Conservation (phyloP, 805 yeast genomes). For the Cyberlindnera nakhonratchasimensis region DNA sequence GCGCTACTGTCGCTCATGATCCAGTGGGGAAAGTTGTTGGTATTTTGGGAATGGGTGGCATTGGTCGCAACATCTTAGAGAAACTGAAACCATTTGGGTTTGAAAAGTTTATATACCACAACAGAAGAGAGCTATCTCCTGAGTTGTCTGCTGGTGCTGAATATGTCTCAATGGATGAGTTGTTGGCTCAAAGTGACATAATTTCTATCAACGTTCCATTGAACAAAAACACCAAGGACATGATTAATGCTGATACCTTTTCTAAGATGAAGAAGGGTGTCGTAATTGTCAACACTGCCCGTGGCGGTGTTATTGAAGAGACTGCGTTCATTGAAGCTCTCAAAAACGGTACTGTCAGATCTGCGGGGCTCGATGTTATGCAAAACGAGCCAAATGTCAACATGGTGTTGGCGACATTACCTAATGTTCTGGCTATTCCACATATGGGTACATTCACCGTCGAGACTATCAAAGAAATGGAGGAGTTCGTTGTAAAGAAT, state of each 20-base stretch:
- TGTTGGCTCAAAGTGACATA: slow-evolving; percentile 61
- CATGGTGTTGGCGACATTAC: slow-evolving; percentile 54
- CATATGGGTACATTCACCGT: slow-evolving; percentile 83
- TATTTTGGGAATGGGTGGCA: slow-evolving; percentile 85
- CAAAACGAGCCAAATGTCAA: slow-evolving; percentile 74
- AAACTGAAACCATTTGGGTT: slow-evolving; percentile 78
- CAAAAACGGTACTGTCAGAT: slow-evolving; percentile 58
- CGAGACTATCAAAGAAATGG: slow-evolving; percentile 80
- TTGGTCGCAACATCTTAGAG: slow-evolving; percentile 76
- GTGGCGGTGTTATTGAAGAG: slow-evolving; percentile 83
- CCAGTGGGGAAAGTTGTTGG: slow-evolving; percentile 78
- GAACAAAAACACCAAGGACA: slow-evolving; percentile 66
- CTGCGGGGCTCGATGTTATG: slow-evolving; percentile 74
- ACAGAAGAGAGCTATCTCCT: slow-evolving; percentile 52
- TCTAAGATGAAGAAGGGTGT: slow-evolving; percentile 75
- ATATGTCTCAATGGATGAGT: slow-evolving; percentile 68
- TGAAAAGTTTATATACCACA: slow-evolving; percentile 64
- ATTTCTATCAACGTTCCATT: slow-evolving; percentile 76
- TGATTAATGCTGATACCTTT: slow-evolving; percentile 57
- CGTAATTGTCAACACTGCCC: slow-evolving; percentile 74
- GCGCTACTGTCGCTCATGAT: slow-evolving; percentile 65
- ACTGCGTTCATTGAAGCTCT: slow-evolving; percentile 51
- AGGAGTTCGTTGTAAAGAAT: slow-evolving; percentile 70
- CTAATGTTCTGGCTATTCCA: slow-evolving; percentile 75
- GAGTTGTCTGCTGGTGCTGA: slow-evolving; percentile 69